Evolutionary conservation across 805 yeast genomes (phyloP).

Genomic region (Blastobotrys muscicola): DNA sequence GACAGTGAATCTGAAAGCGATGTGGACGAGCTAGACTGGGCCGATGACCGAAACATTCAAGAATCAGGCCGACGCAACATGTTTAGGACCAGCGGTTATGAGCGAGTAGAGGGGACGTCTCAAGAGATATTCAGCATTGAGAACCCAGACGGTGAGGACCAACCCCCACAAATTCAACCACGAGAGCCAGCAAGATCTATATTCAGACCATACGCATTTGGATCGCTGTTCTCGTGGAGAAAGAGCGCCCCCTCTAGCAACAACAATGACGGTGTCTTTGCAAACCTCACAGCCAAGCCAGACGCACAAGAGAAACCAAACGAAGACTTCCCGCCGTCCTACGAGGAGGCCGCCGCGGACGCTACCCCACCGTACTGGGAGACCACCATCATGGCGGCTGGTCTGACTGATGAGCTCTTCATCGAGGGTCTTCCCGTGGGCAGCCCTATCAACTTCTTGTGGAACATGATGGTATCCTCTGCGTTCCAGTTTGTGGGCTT

Average conservation of each 20-base stretch:
- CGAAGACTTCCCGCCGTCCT: constrained; percentile 69
- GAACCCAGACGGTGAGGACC: no score
- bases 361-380: constrained; percentile 97
- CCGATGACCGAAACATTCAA: no score
- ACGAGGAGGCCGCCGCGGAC: constrained; percentile 92
- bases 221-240: no score
- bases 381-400: constrained; percentile 70
- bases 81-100: no score
- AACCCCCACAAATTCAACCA: no score
- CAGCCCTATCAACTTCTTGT: constrained; percentile 70
- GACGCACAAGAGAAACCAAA: constrained; percentile 33
- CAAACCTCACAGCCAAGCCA: constrained; percentile 86
- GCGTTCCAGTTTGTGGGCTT: constrained; percentile 93
- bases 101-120: no score
- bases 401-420: constrained; percentile 72
- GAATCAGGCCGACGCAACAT: no score
- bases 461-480: constrained; percentile 85
- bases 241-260: neutral
- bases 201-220: no score
- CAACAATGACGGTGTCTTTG: constrained; percentile 78
- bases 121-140: no score
- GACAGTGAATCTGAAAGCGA: no score
- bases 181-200: no score
- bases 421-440: constrained; percentile 97
- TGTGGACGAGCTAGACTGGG: no score